Evolutionary conservation across 768 basidiomycete genomes (phyloP).

Genomic region (Suillus weaverae): DNA sequence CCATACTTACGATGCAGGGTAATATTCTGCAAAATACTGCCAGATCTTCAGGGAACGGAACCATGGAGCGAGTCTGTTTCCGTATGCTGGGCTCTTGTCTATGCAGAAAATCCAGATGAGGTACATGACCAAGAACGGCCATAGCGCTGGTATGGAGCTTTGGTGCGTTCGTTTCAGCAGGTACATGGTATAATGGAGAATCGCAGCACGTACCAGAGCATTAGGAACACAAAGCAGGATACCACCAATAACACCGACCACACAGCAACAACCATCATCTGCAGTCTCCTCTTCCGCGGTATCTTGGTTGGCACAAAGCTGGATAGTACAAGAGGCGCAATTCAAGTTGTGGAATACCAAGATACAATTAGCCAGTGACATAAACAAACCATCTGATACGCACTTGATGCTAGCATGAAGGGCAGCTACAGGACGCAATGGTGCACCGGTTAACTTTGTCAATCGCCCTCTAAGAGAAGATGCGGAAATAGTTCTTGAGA

Average conservation of each 20-base stretch:
- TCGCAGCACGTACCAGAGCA: constrained; percentile 65
- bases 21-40: constrained; percentile 91
- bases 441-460: constrained; percentile 58
- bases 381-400: constrained; percentile 28
- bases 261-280: constrained; percentile 84
- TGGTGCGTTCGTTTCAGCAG: constrained; percentile 4
- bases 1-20: constrained; percentile 84
- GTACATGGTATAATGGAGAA: background rate
- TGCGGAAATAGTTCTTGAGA: constrained; percentile 57
- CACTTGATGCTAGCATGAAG: constrained; percentile 76
- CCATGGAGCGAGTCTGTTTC: constrained; percentile 75
- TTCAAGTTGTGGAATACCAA: background rate
- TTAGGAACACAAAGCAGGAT: constrained; percentile 63
- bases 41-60: constrained; percentile 70
- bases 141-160: constrained; percentile 86
- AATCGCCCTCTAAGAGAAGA: constrained; percentile 61
- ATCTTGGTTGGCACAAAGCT: constrained; percentile 88
- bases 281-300: constrained; percentile 81
- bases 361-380: background rate
- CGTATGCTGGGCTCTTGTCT: constrained; percentile 72
- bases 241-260: constrained; percentile 85
- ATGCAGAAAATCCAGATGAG: constrained; percentile 73
- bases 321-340: constrained; percentile 2
- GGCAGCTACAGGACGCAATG: constrained; percentile 60
- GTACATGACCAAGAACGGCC: constrained; percentile 83